Evolutionary conservation across 1,284 basidiomycete species (phyloP), one percentile per base, ranked within the genome.

Genomic region (Cryptococcus jaspeensis): DNA sequence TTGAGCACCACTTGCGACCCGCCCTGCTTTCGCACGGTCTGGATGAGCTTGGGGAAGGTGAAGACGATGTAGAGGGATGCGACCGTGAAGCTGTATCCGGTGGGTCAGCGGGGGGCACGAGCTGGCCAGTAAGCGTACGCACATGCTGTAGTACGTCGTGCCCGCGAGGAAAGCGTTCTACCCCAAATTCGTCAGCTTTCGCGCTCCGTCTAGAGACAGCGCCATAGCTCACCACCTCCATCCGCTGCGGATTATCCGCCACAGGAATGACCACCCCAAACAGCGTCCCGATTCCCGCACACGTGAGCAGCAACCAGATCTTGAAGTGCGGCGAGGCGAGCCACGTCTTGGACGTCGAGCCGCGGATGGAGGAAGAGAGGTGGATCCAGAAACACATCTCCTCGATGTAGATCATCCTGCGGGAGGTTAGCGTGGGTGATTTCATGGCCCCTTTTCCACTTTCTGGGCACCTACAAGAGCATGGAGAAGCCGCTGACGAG

Each of bases 321-420:
- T 58, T 58, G 56, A 58, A 54, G 52, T 52, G 50, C n/a, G 20
- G 11, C 5, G 44, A 49, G 38, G 39, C 20, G 12, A 58, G n/a
- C 56, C 56, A 58, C 16, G 56, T 53, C 9, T 18, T 23, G 22
- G 23, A 38, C 4, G 56, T 58, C 13, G 37, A 9, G 15, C 56
- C 56, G 22, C 46, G 51, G 28, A 58, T 58, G 11, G 56, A 58
- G 1, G 36, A 23, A 12, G 44, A 46, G 13, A 58, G 56, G 44
- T 58, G 52, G 8, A 50, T 16, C 56, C 56, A 58, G 47, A 53
- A 58, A 46, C 56, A 58, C 15, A 52, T 53, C 23, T 58, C 56
- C 53, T 35, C 39, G 18, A 39, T 20, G 25, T 23, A 18, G 11
- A 36, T 41, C 40, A 25, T 49, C 42, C n/a, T n/a, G n/a, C n/a